Percentiles rank a stretch among this genome's conserved stretches.
Evolutionary conservation across 805 yeast species (phyloP).

Genomic region (Candida oleophila): DNA sequence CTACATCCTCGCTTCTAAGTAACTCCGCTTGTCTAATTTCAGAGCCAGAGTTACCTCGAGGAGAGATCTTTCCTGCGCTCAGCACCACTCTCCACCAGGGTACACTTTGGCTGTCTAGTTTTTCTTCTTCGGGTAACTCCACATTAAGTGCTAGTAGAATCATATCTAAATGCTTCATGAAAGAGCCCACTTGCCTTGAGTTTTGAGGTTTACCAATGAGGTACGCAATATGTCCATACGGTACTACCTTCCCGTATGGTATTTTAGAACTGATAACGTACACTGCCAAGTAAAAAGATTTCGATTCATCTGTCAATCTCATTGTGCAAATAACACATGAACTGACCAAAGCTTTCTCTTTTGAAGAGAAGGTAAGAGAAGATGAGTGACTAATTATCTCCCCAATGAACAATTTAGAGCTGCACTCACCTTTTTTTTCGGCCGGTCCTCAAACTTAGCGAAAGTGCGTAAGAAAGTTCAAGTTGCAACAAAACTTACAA

Average conservation of each 20-base stretch:
- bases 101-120: slow-evolving; percentile 27
- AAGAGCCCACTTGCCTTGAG: slow-evolving; percentile 72
- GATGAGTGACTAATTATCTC: too few relatives aligned
- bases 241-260: slow-evolving; percentile 64
- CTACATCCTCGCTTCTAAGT: slow-evolving; percentile 49
- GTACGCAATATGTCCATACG: slow-evolving; percentile 77
- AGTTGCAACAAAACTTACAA: too few relatives aligned
- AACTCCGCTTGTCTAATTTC: slow-evolving; percentile 46
- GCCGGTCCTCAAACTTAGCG: too few relatives aligned
- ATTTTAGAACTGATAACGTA: slow-evolving; percentile 51
- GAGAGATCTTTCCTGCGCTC: slow-evolving; percentile 62
- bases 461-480: too few relatives aligned
- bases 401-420: too few relatives aligned
- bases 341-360: background rate
- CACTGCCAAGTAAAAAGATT: slow-evolving; percentile 60
- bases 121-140: slow-evolving; percentile 14
- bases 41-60: slow-evolving; percentile 41
- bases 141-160: slow-evolving; percentile 22
- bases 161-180: slow-evolving; percentile 49
- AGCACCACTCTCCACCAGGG: slow-evolving; percentile 85
- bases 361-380: too few relatives aligned
- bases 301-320: slow-evolving; percentile 43
- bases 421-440: too few relatives aligned
- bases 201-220: slow-evolving; percentile 61
- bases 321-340: slow-evolving; percentile 1